Base-by-base conservation (phyloP, 2,329 filamentous ascomycete species). In the Penicillium aurantiogriseum region DNA sequence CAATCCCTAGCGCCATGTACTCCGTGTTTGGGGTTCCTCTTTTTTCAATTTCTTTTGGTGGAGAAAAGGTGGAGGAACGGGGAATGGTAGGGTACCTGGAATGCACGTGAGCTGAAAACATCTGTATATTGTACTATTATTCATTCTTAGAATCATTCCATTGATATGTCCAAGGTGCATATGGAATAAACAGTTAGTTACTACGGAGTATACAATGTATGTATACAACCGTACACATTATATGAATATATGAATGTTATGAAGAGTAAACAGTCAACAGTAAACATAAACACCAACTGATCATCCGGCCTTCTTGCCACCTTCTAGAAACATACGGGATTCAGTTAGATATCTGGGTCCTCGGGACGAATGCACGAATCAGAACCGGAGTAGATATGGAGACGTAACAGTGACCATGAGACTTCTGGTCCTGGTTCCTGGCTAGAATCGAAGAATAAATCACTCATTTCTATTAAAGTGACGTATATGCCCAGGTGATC, bases 61-160 rank as follows among this genome's bases (percentile, higher is more conserved):
- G 68, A 67, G 67, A 67, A 39, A 67, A 67, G 63, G 66, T 66
- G 65, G 65, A 66, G 63, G 39, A 9, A 23, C 56, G 61, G 33
- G 52, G 51, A 33, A 60, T 57, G 46, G 29, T 57, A 57, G 56
- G 48, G 45, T 38, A 21, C 54, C 48, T 38, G 53, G 54, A 33
- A 50, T 46, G 17, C 63, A 65, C 63, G 63, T 66, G 65, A 63
- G 59, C n/a, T 46, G 53, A 43, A 56, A 51, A 42, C n/a, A 46
- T 31, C 29, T 4, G 7, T 31, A 21, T 25, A 27, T 15, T 54
- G 36, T 11, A 11, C n/a, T 38, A 10, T 5, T 38, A 10, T 10
- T 38, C 31, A 33, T 6, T 10, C 36, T 38, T 39, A 21, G 8
- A n/a, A 19, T 23, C n/a, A 36, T 51, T 48, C 42, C 4, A 47